These are phyloP conservation scores for Helenozyma rhizophorensis DNA, from an alignment of 805 yeast species.

Conservation along the genomic window DNA sequence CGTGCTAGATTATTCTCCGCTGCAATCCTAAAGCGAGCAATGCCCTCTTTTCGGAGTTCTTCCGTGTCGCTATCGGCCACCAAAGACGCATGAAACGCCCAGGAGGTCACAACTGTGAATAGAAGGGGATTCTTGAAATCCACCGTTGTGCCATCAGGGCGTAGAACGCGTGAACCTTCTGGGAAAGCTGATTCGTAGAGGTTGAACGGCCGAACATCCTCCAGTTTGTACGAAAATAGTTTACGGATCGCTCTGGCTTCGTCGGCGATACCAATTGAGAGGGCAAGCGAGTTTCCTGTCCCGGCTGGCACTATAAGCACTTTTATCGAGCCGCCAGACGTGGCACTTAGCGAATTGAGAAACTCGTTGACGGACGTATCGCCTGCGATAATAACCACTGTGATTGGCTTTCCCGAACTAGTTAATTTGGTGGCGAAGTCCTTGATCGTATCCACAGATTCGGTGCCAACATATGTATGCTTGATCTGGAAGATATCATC, in stretches of 20 bases:
- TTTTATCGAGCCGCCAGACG: slow-evolving; percentile 9
- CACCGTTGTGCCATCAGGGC: slow-evolving; percentile 15
- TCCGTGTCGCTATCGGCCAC: slow-evolving; percentile 77
- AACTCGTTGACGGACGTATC: slow-evolving; percentile 83
- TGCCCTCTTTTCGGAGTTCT: slow-evolving; percentile 60
- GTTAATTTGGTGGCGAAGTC: slow-evolving; percentile 34
- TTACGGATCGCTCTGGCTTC: slow-evolving; percentile 27
- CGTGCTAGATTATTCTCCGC: slow-evolving; percentile 49
- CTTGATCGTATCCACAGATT: slow-evolving; percentile 31
- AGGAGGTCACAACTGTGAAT: slow-evolving; percentile 65
- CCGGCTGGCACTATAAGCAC: slow-evolving; percentile 64
- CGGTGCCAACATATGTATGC: slow-evolving; percentile 43
- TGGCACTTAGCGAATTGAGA: slow-evolving; percentile 43
- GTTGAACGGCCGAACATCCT: slow-evolving; percentile 31
- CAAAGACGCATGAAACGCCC: slow-evolving; percentile 84
- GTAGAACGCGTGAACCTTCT: slow-evolving; percentile 18
- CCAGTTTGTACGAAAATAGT: slow-evolving; percentile 25
- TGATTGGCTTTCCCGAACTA: slow-evolving; percentile 12
- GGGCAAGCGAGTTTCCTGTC: slow-evolving; percentile 79
- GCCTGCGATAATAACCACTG: slow-evolving; percentile 70
- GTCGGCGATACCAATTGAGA: slow-evolving; percentile 45
- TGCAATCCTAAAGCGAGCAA: slow-evolving; percentile 65
- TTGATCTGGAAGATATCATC: slow-evolving; percentile 24
- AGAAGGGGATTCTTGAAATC: slow-evolving; percentile 17
- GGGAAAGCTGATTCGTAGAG: slow-evolving; percentile 45